Percentiles rank a stretch among this genome's conserved stretches.
Evolutionary conservation across 2,329 filamentous ascomycete genomes (phyloP).

Genomic region (Calonectria naviculata): DNA sequence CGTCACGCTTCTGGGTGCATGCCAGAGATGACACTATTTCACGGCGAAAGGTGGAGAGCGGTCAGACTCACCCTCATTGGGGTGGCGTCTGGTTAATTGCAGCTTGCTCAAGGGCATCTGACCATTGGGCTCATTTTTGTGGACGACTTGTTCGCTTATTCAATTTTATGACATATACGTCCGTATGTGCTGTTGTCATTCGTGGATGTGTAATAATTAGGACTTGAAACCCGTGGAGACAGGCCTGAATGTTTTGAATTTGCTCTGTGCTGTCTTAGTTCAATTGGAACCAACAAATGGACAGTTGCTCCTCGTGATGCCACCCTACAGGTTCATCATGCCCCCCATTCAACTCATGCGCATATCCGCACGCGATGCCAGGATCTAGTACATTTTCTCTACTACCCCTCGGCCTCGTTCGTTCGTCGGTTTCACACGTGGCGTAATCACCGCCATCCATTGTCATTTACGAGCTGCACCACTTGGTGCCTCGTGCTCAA

Average conservation of each 20-base stretch:
- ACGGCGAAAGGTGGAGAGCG: neutral
- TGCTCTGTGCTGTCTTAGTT: neutral
- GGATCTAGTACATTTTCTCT: neutral
- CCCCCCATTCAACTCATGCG: neutral
- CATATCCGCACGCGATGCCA: neutral
- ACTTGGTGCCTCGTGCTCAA: neutral
- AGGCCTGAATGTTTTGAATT: neutral
- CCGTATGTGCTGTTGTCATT: conserved; percentile 7
- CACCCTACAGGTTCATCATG: neutral
- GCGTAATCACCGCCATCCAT: conserved; percentile 1
- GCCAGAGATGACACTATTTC: neutral
- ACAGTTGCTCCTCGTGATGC: neutral
- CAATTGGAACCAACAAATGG: neutral
- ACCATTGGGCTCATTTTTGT: neutral
- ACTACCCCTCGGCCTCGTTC: neutral
- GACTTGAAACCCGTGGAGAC: conserved; percentile 1
- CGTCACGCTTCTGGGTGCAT: neutral
- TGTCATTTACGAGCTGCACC: neutral
- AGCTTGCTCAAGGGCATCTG: conserved; percentile 11
- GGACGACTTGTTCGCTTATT: neutral
- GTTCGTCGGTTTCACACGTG: conserved; percentile 17
- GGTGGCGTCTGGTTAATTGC: neutral
- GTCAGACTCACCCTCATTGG: neutral
- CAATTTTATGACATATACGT: neutral
- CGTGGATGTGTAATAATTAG: neutral